These are phyloP conservation scores for Neonectria punicea DNA, from an alignment of 2,329 filamentous ascomycete genomes.

Conservation along the genomic window DNA sequence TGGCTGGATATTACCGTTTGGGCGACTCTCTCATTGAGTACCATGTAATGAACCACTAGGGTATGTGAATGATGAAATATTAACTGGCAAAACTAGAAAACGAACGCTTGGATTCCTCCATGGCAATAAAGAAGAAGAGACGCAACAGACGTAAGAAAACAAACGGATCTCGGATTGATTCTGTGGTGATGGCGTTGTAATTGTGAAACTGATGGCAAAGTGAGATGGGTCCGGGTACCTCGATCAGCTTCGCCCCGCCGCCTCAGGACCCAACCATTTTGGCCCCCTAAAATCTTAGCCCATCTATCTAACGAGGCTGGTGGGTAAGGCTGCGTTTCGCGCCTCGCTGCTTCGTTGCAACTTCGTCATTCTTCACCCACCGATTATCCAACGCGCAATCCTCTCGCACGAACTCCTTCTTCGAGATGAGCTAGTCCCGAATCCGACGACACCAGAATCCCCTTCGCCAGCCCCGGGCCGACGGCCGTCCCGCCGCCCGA, in stretches of 20 bases:
- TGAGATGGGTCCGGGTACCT: background rate
- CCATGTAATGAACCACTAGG: background rate
- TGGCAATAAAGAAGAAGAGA: background rate
- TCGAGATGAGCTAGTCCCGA: conserved; percentile 37
- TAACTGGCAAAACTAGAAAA: background rate
- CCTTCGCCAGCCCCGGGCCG: conserved; percentile 21
- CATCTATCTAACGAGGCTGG: conserved; percentile 35
- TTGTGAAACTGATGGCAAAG: background rate
- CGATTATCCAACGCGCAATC: conserved; percentile 3
- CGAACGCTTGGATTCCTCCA: background rate
- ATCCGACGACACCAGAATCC: conserved; percentile 25
- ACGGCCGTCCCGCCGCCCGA: conserved; percentile 23
- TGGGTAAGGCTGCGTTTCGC: conserved; percentile 36
- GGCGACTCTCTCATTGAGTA: too few relatives aligned
- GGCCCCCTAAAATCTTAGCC: background rate
- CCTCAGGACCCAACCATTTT: background rate
- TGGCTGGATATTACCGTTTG: background rate
- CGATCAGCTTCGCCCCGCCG: background rate
- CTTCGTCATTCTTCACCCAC: background rate
- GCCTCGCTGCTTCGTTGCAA: background rate
- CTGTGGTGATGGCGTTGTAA: background rate
- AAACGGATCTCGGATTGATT: background rate
- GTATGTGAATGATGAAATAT: background rate
- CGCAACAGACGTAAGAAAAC: background rate
- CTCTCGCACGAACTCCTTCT: background rate